These are phyloP conservation scores for Saccharum officinarum DNA, from an alignment of 176 grass and related monocot genomes.

Conservation along the genomic window DNA sequence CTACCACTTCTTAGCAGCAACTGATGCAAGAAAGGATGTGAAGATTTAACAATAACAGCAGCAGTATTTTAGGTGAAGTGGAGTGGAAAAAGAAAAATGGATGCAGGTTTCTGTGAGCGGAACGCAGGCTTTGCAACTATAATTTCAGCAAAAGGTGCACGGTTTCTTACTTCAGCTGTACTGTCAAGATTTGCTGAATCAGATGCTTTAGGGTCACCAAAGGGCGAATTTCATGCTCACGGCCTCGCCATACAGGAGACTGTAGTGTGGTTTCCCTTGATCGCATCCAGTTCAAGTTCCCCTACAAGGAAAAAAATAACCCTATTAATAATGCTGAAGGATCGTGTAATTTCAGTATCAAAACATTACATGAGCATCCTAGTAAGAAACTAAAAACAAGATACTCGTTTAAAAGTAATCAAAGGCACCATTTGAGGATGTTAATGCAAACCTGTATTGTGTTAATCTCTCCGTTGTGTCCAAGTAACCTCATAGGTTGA, in stretches of 20 bases:
- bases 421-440: slow-evolving; percentile 16
- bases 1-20: slow-evolving; percentile 91
- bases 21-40: slow-evolving; percentile 53
- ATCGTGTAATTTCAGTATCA: slow-evolving; percentile 36
- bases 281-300: slow-evolving; percentile 99
- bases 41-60: slow-evolving; percentile 27
- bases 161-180: slow-evolving; percentile 83
- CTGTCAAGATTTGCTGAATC: slow-evolving; percentile 99
- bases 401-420: slow-evolving; percentile 17
- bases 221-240: slow-evolving; percentile 88
- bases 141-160: slow-evolving; percentile 3
- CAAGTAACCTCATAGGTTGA: slow-evolving; percentile 98
- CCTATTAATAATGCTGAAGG: slow-evolving; percentile 15
- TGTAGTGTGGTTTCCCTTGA: slow-evolving; percentile 88
- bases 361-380: slow-evolving; percentile 10
- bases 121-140: not conserved
- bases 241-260: slow-evolving; percentile 95
- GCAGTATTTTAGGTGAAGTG: slow-evolving; percentile 21
- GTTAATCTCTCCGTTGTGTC: slow-evolving; percentile 99
- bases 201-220: slow-evolving; percentile 92
- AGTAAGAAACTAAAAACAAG: slow-evolving; percentile 26
- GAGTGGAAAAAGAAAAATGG: slow-evolving; percentile 2
- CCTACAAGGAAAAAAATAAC: slow-evolving; percentile 56
- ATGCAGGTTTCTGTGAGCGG: not conserved
- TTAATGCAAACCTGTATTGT: slow-evolving; percentile 87